Base-by-base conservation (phyloP, 306 rosid genomes). In the Begonia peltatifolia region DNA sequence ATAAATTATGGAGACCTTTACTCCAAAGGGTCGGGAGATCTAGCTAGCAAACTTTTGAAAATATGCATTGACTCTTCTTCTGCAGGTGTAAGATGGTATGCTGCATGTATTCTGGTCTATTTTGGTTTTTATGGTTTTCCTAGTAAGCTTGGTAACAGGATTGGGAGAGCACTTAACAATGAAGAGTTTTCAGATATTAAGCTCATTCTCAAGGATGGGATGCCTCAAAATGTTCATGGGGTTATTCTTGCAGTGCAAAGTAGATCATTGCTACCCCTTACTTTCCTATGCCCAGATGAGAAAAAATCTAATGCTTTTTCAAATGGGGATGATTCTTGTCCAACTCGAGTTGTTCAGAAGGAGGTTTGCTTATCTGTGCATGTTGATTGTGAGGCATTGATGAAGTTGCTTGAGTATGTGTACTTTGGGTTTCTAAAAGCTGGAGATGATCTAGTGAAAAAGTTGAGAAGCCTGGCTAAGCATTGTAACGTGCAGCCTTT, bases 41-140 rank as follows among this genome's bases (percentile, higher is more conserved):
- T 89, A 50, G 55, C 70, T 47, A 59, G 63, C 66, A 65, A 72
- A 57, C 79, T 89, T 57, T 61, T 63, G 47, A 84, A 79, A 35
- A 77, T 77, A 54, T 80, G 75, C 61, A 58, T 54, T 36, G 48
- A 59, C 56, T 70, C 61, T 60, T 72, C 52, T 61, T 52, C 78
- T 74, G 75, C 71, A 53, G 95, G 84, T 59, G 68, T 82, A 17
- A 73, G 74, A 64, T 84, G 89, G 87, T 84, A 74, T 76, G 81
- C 84, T 74, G 61, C 90, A 22, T 72, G 76, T 59, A 52, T 73
- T 70, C 83, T 82, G 52, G 72, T 84, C 65, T 72, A 63, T 69
- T 74, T 80, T 68, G 89, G 80, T 61, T 59, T 68, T 47, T 89
- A 82, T 47, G 97, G 97, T 62, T 89, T 82, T 74, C 87, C 97